These are phyloP conservation scores for Colletotrichum sansevieriae DNA, from an alignment of 2,329 filamentous ascomycete genomes.

Conservation along the genomic window DNA sequence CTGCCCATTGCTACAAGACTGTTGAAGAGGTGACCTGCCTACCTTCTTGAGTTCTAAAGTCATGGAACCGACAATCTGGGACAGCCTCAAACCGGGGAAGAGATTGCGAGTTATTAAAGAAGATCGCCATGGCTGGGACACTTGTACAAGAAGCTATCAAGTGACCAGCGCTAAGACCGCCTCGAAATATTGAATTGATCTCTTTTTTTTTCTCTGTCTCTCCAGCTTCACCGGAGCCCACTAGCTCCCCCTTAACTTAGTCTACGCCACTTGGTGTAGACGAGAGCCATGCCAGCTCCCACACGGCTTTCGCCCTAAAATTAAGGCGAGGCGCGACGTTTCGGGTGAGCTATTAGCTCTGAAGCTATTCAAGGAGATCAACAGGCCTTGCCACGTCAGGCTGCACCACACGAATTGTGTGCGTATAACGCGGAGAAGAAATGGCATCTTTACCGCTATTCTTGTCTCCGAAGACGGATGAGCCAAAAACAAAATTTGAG, in stretches of 20 bases:
- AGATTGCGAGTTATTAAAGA: conserved; percentile 21
- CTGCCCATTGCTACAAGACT: conserved; percentile 13
- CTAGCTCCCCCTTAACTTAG: conserved; percentile 32
- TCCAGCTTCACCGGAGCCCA: conserved; percentile 24
- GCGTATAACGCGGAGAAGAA: neutral
- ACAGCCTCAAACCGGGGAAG: conserved; percentile 4
- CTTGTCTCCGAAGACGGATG: conserved; percentile 4
- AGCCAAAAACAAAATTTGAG: neutral
- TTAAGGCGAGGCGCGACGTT: conserved; percentile 11
- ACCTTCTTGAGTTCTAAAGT: neutral
- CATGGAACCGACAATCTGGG: neutral
- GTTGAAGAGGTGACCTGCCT: neutral
- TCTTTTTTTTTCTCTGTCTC: neutral
- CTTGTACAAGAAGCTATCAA: conserved; percentile 26
- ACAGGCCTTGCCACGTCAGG: conserved; percentile 38
- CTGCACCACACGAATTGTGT: neutral
- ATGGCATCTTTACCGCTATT: conserved; percentile 2
- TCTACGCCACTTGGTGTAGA: conserved; percentile 18
- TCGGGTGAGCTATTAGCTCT: conserved; percentile 12
- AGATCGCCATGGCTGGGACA: conserved; percentile 2
- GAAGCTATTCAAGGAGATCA: conserved; percentile 23
- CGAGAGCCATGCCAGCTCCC: conserved; percentile 27
- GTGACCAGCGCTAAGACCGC: conserved; percentile 35
- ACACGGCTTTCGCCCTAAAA: conserved; percentile 15
- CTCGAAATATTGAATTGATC: conserved; percentile 20